phyloP scores from a whole-genome alignment of 495 filamentous ascomycete species.

The Bryoglossum gracile region DNA sequence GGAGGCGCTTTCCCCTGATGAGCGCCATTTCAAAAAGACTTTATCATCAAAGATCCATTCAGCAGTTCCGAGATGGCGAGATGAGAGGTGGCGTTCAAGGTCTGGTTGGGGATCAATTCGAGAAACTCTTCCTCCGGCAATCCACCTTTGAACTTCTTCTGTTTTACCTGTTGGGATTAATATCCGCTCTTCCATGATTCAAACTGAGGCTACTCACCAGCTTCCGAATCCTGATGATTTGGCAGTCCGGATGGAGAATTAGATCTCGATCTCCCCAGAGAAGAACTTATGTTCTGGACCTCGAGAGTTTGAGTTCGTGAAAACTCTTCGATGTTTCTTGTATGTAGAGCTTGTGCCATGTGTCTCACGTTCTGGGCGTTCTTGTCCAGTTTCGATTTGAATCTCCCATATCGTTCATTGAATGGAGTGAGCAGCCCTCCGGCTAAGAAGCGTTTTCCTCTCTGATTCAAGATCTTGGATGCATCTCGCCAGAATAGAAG shows the following conservation, averaged over 20 bases:
- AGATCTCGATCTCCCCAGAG: background rate
- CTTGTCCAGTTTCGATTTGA: slow-evolving; percentile 12
- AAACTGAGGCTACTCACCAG: too few species aligned
- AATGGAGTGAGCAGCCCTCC: slow-evolving; percentile 1
- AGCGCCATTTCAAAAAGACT: slow-evolving; percentile 21
- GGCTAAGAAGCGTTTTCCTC: slow-evolving; percentile 8
- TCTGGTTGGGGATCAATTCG: slow-evolving; percentile 23
- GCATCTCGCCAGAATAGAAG: slow-evolving; percentile 10
- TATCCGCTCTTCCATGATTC: too few species aligned
- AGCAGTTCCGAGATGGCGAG: slow-evolving; percentile 24
- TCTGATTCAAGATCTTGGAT: slow-evolving; percentile 9
- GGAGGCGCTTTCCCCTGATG: slow-evolving; percentile 15
- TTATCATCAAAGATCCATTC: slow-evolving; percentile 29
- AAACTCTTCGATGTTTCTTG: slow-evolving; percentile 3
- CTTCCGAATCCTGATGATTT: too few species aligned
- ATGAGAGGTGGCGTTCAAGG: slow-evolving; percentile 16
- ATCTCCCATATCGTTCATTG: slow-evolving; percentile 7
- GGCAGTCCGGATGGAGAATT: background rate
- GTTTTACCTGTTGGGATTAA: too few species aligned
- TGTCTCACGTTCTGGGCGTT: slow-evolving; percentile 6
- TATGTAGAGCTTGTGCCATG: slow-evolving; percentile 9
- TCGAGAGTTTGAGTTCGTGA: background rate
- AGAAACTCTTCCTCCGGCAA: slow-evolving; percentile 10
- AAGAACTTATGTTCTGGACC: background rate
- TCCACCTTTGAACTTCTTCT: slow-evolving; percentile 7